phyloP scores from a whole-genome alignment of 306 rosid genomes.

The Medicago arabica region DNA sequence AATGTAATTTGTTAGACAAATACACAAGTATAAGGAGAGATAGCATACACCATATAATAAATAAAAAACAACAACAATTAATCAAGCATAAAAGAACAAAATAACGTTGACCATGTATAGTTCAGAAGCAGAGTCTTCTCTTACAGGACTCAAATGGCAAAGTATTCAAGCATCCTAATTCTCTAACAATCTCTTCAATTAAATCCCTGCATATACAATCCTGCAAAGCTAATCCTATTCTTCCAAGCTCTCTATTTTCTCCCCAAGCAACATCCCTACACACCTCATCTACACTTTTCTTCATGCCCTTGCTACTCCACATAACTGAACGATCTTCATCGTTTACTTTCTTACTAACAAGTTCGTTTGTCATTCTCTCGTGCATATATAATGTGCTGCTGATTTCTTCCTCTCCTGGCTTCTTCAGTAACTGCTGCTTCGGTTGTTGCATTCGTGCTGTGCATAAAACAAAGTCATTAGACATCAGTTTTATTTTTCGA shows the following conservation, averaged over 20 bases:
- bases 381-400: conserved; percentile 44
- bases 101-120: conserved; percentile 2
- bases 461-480: background rate
- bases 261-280: conserved; percentile 81
- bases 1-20: conserved; percentile 20
- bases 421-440: conserved; percentile 56
- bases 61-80: background rate
- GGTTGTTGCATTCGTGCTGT: conserved; percentile 47
- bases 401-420: conserved; percentile 59
- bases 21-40: conserved; percentile 1
- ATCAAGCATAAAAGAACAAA: background rate
- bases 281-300: conserved; percentile 68
- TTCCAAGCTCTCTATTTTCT: conserved; percentile 70
- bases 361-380: conserved; percentile 47
- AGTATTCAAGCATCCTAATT: conserved; percentile 52
- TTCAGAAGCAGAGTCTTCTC: conserved; percentile 78
- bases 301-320: conserved; percentile 62
- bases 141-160: conserved; percentile 72
- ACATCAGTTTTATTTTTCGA: background rate
- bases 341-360: conserved; percentile 36
- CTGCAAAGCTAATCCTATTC: conserved; percentile 83
- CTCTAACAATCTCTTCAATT: conserved; percentile 69
- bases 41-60: background rate
- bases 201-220: conserved; percentile 77
- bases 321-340: conserved; percentile 35